A percentile compares a stretch with the other conserved stretches of the same genome.
Conservation (phyloP, 371 early-diverging fungal species). For the Mortierella sp. region DNA sequence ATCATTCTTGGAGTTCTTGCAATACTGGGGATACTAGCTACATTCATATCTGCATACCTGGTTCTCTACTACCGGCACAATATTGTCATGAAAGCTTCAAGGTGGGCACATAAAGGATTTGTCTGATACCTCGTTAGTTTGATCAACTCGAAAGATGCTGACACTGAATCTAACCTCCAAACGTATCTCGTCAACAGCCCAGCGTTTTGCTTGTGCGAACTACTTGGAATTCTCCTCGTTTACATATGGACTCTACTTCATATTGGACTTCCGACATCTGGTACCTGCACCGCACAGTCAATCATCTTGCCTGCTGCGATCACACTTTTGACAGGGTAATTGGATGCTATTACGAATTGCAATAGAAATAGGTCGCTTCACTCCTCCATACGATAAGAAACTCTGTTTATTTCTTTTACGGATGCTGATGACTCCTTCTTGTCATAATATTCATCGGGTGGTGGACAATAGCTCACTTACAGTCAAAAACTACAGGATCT, state of each 20-base stretch:
- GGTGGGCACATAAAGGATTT: constrained; percentile 2
- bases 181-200: constrained; percentile 5
- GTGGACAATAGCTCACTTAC: constrained; percentile 15
- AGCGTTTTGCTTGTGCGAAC: constrained; percentile 23
- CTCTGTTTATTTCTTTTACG: neutral
- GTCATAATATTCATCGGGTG: neutral
- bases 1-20: constrained; percentile 8
- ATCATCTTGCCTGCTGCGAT: constrained; percentile 2
- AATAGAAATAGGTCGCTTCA: neutral
- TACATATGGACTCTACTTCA: constrained; percentile 14
- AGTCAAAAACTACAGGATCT: constrained; percentile 29
- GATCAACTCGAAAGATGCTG: too few species aligned
- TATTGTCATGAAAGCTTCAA: constrained; percentile 28
- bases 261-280: constrained; percentile 10
- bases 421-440: neutral
- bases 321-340: constrained; percentile 27
- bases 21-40: neutral
- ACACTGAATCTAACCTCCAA: constrained; percentile 17
- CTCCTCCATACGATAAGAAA: neutral
- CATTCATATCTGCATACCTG: neutral
- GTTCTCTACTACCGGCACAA: constrained; percentile 16
- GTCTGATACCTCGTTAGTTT: neutral
- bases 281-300: neutral
- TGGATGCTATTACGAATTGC: neutral
- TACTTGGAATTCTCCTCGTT: constrained; percentile 9